Conservation (phyloP, 441 rosid species). For the Macaranga tanarius region DNA sequence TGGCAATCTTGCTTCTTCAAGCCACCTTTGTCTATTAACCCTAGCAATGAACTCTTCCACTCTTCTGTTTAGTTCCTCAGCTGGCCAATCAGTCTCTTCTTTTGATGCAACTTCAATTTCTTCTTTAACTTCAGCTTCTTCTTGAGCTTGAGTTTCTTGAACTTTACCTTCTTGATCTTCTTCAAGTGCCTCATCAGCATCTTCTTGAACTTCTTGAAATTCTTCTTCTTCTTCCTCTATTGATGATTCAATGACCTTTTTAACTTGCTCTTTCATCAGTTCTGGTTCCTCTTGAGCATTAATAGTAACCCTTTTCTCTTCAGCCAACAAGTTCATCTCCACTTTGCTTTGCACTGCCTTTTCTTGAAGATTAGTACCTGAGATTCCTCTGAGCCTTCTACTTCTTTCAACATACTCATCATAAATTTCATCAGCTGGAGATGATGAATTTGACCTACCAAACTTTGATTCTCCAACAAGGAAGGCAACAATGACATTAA, state of each 20-base stretch:
- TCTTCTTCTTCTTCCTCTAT: neutral
- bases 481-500: conserved; percentile 49
- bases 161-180: conserved; percentile 5
- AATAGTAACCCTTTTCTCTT: neutral
- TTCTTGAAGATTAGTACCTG: conserved; percentile 18
- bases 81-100: conserved; percentile 30
- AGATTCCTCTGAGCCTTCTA: conserved; percentile 17
- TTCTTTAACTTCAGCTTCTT: conserved; percentile 7
- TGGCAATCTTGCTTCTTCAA: conserved; percentile 46
- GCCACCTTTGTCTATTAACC: conserved; percentile 57
- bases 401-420: conserved; percentile 47
- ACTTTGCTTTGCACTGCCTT: conserved; percentile 12
- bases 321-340: conserved; percentile 1
- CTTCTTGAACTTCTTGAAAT: neutral
- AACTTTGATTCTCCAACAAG: conserved; percentile 53
- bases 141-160: neutral
- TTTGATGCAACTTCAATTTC: conserved; percentile 17
- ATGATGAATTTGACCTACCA: conserved; percentile 13
- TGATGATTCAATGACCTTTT: neutral
- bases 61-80: conserved; percentile 52
- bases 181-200: neutral
- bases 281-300: neutral
- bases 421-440: conserved; percentile 29
- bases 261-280: neutral
- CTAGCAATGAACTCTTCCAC: conserved; percentile 69